phyloP scores from a whole-genome alignment of 306 rosid species.

The Gillenia trifoliata region DNA sequence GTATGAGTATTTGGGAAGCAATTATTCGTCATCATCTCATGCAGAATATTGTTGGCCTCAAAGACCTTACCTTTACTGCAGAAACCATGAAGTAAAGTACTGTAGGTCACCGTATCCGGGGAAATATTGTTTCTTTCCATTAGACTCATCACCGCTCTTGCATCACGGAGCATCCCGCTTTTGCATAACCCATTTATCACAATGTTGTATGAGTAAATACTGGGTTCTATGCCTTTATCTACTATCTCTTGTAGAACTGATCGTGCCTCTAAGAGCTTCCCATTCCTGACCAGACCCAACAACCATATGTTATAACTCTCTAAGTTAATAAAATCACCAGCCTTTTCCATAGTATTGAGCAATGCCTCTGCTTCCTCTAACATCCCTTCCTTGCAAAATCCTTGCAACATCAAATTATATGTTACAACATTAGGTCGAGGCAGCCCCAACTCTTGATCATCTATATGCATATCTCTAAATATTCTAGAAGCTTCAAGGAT shows the following conservation, averaged over 20 bases:
- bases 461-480: slow-evolving; percentile 82
- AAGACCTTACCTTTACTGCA: slow-evolving; percentile 64
- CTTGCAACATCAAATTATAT: slow-evolving; percentile 71
- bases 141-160: slow-evolving; percentile 48
- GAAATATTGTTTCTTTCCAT: slow-evolving; percentile 53
- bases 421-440: slow-evolving; percentile 72
- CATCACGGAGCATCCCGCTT: slow-evolving; percentile 67
- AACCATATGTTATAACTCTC: slow-evolving; percentile 76
- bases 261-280: slow-evolving; percentile 63
- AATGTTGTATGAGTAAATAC: slow-evolving; percentile 67
- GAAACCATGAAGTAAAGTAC: slow-evolving; percentile 70
- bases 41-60: slow-evolving; percentile 69
- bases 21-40: slow-evolving; percentile 57
- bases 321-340: slow-evolving; percentile 31
- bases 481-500: slow-evolving; percentile 84
- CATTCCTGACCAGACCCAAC: slow-evolving; percentile 57
- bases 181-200: slow-evolving; percentile 71
- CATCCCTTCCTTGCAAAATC: slow-evolving; percentile 75
- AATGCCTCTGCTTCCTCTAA: slow-evolving; percentile 62
- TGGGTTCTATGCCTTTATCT: slow-evolving; percentile 48
- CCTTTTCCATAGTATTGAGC: slow-evolving; percentile 58
- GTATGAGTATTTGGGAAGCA: slow-evolving; percentile 79
- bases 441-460: slow-evolving; percentile 70
- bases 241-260: slow-evolving; percentile 65
- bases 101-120: slow-evolving; percentile 70